These are phyloP conservation scores for Candida awuae DNA, from an alignment of 805 yeast genomes.

Conservation along the genomic window DNA sequence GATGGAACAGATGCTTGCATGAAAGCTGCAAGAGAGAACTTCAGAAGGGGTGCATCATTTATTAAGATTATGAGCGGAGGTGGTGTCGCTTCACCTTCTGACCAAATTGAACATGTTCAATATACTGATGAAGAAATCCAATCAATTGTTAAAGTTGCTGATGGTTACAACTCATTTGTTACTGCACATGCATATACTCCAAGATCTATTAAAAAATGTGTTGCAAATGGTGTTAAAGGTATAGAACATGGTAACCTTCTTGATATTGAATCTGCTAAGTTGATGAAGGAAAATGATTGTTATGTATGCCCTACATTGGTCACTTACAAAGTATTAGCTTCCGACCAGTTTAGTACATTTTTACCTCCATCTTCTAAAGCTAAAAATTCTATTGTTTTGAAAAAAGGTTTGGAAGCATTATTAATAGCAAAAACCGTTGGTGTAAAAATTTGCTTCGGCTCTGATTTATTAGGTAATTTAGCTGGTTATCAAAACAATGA, in stretches of 20 bases:
- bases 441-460: constrained; percentile 23
- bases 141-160: constrained; percentile 23
- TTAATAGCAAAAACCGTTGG: constrained; percentile 19
- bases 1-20: constrained; percentile 24
- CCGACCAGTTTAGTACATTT: constrained; percentile 21
- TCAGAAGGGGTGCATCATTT: constrained; percentile 23
- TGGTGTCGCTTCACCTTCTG: constrained; percentile 27
- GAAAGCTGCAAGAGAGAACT: constrained; percentile 21
- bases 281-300: constrained; percentile 20
- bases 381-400: constrained; percentile 19
- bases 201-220: constrained; percentile 19
- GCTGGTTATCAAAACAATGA: constrained; percentile 24
- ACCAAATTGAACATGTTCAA: constrained; percentile 21
- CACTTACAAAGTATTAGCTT: constrained; percentile 25
- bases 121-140: constrained; percentile 23
- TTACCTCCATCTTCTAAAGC: constrained; percentile 14
- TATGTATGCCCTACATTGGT: constrained; percentile 25
- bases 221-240: constrained; percentile 23
- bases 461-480: constrained; percentile 23
- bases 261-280: constrained; percentile 22
- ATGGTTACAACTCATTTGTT: constrained; percentile 22
- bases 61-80: constrained; percentile 27
- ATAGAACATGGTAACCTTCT: constrained; percentile 27
- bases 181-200: constrained; percentile 27
- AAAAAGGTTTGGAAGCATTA: constrained; percentile 18